phyloP scores from a whole-genome alignment of 306 rosid genomes.

The Argentina anserina region DNA sequence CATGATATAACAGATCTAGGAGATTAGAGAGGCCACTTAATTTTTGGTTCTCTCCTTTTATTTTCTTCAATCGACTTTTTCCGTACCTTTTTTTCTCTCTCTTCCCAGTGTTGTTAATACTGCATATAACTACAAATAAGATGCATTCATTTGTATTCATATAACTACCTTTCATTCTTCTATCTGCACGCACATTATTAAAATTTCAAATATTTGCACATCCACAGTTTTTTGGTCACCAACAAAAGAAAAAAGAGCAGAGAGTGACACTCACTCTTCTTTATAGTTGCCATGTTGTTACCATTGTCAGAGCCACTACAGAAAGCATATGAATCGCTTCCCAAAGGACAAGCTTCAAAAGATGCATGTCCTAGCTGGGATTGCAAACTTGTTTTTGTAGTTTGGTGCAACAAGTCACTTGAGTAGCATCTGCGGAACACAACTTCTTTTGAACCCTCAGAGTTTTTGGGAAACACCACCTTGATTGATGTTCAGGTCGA shows the following conservation, averaged over 20 bases:
- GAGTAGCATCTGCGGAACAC: slow-evolving; percentile 36
- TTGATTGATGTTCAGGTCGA: slow-evolving; percentile 39
- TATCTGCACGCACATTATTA: slow-evolving; percentile 25
- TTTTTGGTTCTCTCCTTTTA: not conserved
- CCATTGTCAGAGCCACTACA: slow-evolving; percentile 26
- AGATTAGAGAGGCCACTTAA: too few species aligned
- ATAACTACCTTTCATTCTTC: slow-evolving; percentile 33
- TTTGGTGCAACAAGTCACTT: slow-evolving; percentile 26
- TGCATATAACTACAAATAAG: not conserved
- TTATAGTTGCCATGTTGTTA: slow-evolving; percentile 23
- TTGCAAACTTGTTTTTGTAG: slow-evolving; percentile 31
- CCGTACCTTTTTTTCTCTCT: not conserved
- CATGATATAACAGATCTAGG: not conserved
- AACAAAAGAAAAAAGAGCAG: slow-evolving; percentile 13
- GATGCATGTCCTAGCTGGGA: slow-evolving; percentile 40
- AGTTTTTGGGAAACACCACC: slow-evolving; percentile 52
- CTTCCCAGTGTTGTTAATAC: too few species aligned
- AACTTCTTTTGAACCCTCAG: slow-evolving; percentile 45
- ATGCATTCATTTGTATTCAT: not conserved
- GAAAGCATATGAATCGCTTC: slow-evolving; percentile 28
- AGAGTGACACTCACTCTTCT: slow-evolving; percentile 31
- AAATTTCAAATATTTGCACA: not conserved
- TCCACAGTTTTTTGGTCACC: slow-evolving; percentile 3
- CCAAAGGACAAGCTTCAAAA: slow-evolving; percentile 33
- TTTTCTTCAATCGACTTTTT: not conserved